phyloP scores from a whole-genome alignment of 2,329 filamentous ascomycete species.

The Pyrenophora tritici-repentis region DNA sequence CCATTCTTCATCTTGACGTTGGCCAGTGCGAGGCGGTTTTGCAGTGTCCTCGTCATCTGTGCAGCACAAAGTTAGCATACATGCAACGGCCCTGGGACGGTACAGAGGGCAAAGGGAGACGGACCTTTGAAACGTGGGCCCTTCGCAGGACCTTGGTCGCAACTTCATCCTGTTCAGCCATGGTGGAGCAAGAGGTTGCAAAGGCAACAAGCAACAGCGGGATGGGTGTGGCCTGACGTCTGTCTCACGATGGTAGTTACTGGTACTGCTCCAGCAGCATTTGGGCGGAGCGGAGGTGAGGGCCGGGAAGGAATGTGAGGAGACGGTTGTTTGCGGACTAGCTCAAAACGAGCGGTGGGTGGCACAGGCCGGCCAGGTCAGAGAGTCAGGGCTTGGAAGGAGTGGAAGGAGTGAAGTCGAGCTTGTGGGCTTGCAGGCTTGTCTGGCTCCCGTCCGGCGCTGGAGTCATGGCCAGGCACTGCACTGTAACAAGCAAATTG shows the following conservation, averaged over 20 bases:
- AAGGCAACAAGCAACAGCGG: conserved; percentile 13
- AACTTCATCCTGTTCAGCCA: conserved; percentile 48
- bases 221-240: conserved; percentile 27
- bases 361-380: conserved; percentile 23
- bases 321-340: conserved; percentile 32
- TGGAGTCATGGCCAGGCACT: conserved; percentile 27
- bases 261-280: conserved; percentile 28
- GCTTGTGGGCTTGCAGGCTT: conserved; percentile 7
- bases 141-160: conserved; percentile 51
- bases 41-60: conserved; percentile 89
- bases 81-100: conserved; percentile 19
- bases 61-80: conserved; percentile 32
- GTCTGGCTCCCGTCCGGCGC: conserved; percentile 18
- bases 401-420: conserved; percentile 11
- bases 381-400: conserved; percentile 23
- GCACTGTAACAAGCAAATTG: conserved; percentile 19
- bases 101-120: conserved; percentile 14
- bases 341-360: conserved; percentile 15
- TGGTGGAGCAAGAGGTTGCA: conserved; percentile 25
- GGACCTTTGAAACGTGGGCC: conserved; percentile 52
- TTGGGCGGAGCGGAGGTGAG: conserved; percentile 37
- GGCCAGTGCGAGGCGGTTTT: conserved; percentile 91
- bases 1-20: conserved; percentile 97
- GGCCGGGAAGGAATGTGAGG: conserved; percentile 35
- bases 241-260: conserved; percentile 34